Percentiles rank a stretch among this genome's conserved stretches.
phyloP scores from a whole-genome alignment of 2,329 filamentous ascomycete species.

The Cordyceps cateniannulata region DNA sequence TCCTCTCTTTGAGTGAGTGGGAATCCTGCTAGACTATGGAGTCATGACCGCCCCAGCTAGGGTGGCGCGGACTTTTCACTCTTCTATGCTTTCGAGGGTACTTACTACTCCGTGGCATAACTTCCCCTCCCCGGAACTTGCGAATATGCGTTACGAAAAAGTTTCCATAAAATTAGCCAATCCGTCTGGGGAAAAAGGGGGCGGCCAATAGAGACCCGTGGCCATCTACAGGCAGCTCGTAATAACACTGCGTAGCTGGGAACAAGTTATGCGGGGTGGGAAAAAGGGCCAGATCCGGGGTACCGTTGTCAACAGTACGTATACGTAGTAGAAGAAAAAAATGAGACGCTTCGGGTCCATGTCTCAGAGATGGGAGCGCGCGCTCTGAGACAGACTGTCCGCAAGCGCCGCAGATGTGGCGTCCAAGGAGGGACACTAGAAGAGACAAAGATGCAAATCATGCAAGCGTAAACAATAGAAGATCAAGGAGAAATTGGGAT shows the following conservation, averaged over 20 bases:
- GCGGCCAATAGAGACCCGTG: neutral
- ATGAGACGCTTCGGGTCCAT: neutral
- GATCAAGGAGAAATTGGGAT: neutral
- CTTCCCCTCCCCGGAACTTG: neutral
- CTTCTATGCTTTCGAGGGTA: neutral
- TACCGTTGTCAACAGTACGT: neutral
- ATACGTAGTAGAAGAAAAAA: too few species aligned
- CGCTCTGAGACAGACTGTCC: neutral
- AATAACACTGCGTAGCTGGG: neutral
- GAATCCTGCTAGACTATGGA: neutral
- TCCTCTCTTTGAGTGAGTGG: neutral
- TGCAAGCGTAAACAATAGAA: neutral
- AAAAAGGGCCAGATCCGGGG: slow-evolving; percentile 1
- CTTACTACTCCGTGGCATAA: too few species aligned
- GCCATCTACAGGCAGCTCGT: neutral
- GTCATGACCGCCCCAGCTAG: neutral
- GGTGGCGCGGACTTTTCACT: neutral
- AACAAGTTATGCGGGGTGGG: neutral
- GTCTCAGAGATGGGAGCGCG: neutral
- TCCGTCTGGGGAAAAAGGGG: neutral
- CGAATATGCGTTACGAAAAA: slow-evolving; percentile 5
- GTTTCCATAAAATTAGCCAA: slow-evolving; percentile 4
- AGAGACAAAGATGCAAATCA: neutral
- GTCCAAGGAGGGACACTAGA: too few species aligned
- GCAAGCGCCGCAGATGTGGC: slow-evolving; percentile 5